Base-by-base conservation (phyloP, 352 stramenopile species). In the Globisporangium echinulatum region DNA sequence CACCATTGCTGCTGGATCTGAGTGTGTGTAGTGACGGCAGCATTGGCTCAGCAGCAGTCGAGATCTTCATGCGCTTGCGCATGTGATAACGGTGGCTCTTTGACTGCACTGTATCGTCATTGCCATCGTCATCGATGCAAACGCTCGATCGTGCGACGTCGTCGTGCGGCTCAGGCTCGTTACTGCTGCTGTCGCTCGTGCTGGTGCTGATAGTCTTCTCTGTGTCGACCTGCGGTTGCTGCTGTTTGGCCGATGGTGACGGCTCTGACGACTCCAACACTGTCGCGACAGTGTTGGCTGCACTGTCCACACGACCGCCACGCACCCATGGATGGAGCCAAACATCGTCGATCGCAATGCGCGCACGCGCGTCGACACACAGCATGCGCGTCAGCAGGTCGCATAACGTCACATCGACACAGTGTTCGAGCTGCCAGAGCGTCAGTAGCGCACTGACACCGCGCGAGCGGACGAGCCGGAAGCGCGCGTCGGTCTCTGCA, bases 401-500 rank as follows among this genome's bases (percentile, higher is more conserved):
- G 17, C 63, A 67, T 2, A 85, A 52, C 3, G 79, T 63, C 5
- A 39, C 10, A 0, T 69, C 58, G 15, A 89, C 40, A 25, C 61
- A 59, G 10, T 66, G 55, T 38, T 77, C 66, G 38, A 85, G 56
- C 1, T 64, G 61, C 77, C 79, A 89, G 37, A 65, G 60, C 11
- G 58, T 49, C 13, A 86, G 49, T 15, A 87, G 61, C 3, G 59
- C 64, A 9, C 52, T 46, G 38, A 89, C 63, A 1, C 77, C 79
- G 14, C 68, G 62, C 36, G 62, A 58, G 43, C 72, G 59, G 13
- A 89, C 64, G 5, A 84, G 54, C 2, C 75, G 75, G 61, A 86
- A 89, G 7, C 79, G 77, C 7, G 75, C 75, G 59, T 89, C 79
- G 0, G 49, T 54, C 4, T 85, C 75, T 40, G 56, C 63, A 1